Conservation (phyloP, 169 alveolate species). For the Cryptosporidium ryanae region DNA sequence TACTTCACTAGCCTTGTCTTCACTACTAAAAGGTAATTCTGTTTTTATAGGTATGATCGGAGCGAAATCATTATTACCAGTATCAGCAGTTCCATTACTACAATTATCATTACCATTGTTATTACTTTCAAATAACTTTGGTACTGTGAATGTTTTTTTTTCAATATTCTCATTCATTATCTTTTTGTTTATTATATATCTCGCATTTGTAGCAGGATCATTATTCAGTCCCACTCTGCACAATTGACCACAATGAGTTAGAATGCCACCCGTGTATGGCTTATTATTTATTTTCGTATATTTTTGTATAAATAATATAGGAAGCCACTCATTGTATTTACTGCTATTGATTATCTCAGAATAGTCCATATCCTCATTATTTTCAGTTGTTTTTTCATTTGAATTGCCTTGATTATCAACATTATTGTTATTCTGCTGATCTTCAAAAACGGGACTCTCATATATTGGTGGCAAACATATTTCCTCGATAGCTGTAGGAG, state of each 20-base stretch:
- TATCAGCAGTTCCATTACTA: background rate
- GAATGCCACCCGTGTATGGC: slow-evolving; percentile 14
- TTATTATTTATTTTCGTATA: slow-evolving; percentile 23
- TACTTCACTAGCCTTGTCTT: background rate
- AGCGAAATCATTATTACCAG: background rate
- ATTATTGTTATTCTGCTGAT: background rate
- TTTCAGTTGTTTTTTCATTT: slow-evolving; percentile 6
- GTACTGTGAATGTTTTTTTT: background rate
- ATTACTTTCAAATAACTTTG: background rate
- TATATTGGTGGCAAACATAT: slow-evolving; percentile 34
- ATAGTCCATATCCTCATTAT: background rate
- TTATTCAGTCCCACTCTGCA: slow-evolving; percentile 67
- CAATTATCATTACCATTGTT: background rate
- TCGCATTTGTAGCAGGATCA: slow-evolving; percentile 59
- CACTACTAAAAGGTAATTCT: slow-evolving; percentile 6
- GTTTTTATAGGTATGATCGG: slow-evolving; percentile 52
- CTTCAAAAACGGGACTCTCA: slow-evolving; percentile 8
- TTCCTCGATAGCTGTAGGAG: slow-evolving; percentile 67
- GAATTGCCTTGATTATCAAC: background rate
- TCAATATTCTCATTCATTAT: background rate
- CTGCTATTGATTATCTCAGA: slow-evolving; percentile 19
- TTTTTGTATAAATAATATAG: slow-evolving; percentile 59
- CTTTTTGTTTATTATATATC: slow-evolving; percentile 13
- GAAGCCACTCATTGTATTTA: slow-evolving; percentile 74
- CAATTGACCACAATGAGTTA: slow-evolving; percentile 62